Evolutionary conservation across 768 basidiomycete genomes (phyloP).

Genomic region (Peribolospora kevripleyi): DNA sequence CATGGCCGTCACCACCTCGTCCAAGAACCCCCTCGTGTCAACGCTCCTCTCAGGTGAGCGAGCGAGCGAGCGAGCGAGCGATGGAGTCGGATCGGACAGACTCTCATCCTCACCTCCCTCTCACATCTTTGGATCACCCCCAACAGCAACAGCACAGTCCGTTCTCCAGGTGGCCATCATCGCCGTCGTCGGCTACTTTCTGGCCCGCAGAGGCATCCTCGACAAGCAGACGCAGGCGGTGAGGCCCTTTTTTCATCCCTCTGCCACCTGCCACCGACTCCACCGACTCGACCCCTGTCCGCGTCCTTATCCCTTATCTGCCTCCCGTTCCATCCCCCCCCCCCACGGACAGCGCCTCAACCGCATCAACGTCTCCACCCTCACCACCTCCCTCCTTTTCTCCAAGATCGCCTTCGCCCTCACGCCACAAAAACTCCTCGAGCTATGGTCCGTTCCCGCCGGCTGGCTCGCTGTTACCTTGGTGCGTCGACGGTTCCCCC

Average conservation of each 20-base stretch:
- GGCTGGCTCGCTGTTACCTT: neutral
- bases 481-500: neutral
- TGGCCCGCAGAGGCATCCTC: constrained; percentile 53
- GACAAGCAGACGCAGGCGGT: constrained; percentile 81
- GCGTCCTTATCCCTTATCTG: constrained; percentile 23
- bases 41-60: too few species aligned
- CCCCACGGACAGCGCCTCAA: too few species aligned
- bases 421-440: constrained; percentile 53
- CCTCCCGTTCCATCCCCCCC: neutral
- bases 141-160: too few species aligned
- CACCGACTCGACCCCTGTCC: neutral
- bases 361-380: neutral
- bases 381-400: constrained; percentile 59
- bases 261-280: neutral
- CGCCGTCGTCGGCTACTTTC: constrained; percentile 22
- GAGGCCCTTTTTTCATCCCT: constrained; percentile 8
- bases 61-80: too few species aligned
- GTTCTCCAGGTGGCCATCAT: neutral
- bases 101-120: too few species aligned
- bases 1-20: too few species aligned
- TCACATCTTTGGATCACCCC: too few species aligned
- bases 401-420: constrained; percentile 88
- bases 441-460: constrained; percentile 39
- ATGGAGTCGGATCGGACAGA: too few species aligned
- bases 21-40: too few species aligned